phyloP scores from a whole-genome alignment of 1,284 basidiomycete genomes.

The Moesziomyces sp. region DNA sequence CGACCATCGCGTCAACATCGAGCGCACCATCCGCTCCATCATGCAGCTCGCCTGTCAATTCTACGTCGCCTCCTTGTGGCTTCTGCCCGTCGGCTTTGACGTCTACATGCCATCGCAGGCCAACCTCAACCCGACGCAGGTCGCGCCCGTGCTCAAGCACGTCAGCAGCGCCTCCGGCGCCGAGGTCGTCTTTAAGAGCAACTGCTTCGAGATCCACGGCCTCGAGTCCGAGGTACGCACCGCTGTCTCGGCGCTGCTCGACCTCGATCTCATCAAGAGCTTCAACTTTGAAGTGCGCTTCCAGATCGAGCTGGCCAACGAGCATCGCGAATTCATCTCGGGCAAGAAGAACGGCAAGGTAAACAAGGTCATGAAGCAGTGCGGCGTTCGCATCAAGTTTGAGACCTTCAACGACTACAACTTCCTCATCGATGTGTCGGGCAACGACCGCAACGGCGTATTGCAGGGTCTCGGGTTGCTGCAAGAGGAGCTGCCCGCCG shows the following conservation, averaged over 20 bases:
- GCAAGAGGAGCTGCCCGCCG: slow-evolving; percentile 97
- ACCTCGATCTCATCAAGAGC: slow-evolving; percentile 88
- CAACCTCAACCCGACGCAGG: slow-evolving; percentile 83
- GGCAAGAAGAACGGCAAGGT: slow-evolving; percentile 69
- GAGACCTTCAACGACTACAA: slow-evolving; percentile 99
- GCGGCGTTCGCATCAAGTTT: slow-evolving; percentile 95
- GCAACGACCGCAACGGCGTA: slow-evolving; percentile 73
- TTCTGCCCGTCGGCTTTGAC: slow-evolving; percentile 91
- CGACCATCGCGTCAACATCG: slow-evolving; percentile 92
- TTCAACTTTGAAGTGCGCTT: slow-evolving; percentile 98
- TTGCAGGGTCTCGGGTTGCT: slow-evolving; percentile 88
- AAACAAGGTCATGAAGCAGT: slow-evolving; percentile 72
- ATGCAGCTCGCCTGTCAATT: slow-evolving; percentile 97
- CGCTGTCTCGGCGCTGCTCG: slow-evolving; percentile 86
- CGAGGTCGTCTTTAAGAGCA: slow-evolving; percentile 95
- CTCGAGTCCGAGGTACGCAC: slow-evolving; percentile 89
- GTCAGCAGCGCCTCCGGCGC: slow-evolving; percentile 88
- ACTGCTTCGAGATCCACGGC: slow-evolving; percentile 98
- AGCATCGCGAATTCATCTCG: slow-evolving; percentile 94
- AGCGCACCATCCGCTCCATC: slow-evolving; percentile 90
- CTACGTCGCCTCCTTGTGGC: slow-evolving; percentile 95
- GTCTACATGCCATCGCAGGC: slow-evolving; percentile 81
- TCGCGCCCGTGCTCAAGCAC: slow-evolving; percentile 85
- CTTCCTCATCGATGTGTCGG: slow-evolving; percentile 87
- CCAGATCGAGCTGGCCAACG: slow-evolving; percentile 97